phyloP scores from a whole-genome alignment of 1,284 basidiomycete species.

The Marasmius oreades region DNA sequence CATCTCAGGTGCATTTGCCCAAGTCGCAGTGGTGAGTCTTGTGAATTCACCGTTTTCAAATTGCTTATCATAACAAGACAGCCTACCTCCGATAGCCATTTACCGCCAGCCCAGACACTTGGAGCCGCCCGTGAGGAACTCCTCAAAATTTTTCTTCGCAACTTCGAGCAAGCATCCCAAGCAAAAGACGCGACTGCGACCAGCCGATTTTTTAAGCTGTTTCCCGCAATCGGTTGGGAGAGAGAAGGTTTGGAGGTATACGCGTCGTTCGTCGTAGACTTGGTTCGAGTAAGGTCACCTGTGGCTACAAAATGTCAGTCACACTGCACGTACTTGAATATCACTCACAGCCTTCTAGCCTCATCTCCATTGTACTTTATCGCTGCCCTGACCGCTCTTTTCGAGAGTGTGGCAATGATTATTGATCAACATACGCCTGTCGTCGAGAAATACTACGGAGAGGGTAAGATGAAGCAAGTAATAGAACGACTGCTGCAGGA shows the following conservation, averaged over 20 bases:
- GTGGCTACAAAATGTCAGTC: constrained; percentile 75
- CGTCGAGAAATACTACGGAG: constrained; percentile 96
- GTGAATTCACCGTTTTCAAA: constrained; percentile 10
- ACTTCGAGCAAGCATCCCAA: constrained; percentile 79
- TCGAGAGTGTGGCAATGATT: constrained; percentile 94
- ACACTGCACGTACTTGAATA: constrained; percentile 1
- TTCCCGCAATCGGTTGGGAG: constrained; percentile 90
- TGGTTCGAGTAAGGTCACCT: constrained; percentile 78
- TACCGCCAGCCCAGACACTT: constrained; percentile 83
- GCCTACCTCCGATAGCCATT: constrained; percentile 87
- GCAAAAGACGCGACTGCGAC: constrained; percentile 83
- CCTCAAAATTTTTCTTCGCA: constrained; percentile 71
- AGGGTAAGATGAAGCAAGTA: constrained; percentile 81
- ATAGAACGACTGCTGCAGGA: constrained; percentile 79
- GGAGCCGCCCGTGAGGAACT: constrained; percentile 73
- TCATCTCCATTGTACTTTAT: constrained; percentile 90
- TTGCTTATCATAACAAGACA: constrained; percentile 30
- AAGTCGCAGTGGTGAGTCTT: constrained; percentile 73
- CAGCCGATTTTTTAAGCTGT: constrained; percentile 94
- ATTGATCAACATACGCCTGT: constrained; percentile 97
- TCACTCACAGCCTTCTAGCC: constrained; percentile 41
- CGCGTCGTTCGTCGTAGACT: constrained; percentile 87
- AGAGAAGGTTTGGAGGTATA: constrained; percentile 94
- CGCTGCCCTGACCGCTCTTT: constrained; percentile 81
- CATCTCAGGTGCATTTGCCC: constrained; percentile 83